phyloP scores from a whole-genome alignment of 306 rosid species.

The Morella rubra region DNA sequence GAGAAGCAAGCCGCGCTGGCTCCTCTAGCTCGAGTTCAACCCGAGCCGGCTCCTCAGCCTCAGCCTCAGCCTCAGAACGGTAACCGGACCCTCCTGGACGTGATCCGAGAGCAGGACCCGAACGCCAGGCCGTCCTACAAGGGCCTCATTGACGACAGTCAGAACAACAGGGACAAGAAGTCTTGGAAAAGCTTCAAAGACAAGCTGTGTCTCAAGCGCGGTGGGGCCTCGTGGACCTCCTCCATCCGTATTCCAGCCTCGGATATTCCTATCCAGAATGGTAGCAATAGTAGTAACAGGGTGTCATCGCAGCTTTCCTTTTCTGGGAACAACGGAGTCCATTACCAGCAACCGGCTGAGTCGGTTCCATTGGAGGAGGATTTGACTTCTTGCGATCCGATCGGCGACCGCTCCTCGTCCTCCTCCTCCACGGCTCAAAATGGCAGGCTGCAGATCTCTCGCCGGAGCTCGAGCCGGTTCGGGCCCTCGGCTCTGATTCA shows the following conservation, averaged over 20 bases:
- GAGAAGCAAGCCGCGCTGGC: slow-evolving; percentile 24
- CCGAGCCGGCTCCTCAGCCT: slow-evolving; percentile 1
- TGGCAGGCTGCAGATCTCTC: slow-evolving; percentile 8
- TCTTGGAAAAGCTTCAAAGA: slow-evolving; percentile 78
- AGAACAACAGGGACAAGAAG: slow-evolving; percentile 46
- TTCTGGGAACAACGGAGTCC: slow-evolving; percentile 22
- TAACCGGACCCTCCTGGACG: slow-evolving; percentile 60
- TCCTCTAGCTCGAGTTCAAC: background rate
- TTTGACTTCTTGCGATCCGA: slow-evolving; percentile 6
- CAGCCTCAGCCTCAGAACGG: slow-evolving; percentile 20
- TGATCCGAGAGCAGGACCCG: slow-evolving; percentile 60
- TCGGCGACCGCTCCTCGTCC: background rate
- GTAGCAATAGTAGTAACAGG: background rate
- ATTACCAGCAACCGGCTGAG: slow-evolving; percentile 10
- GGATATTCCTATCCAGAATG: slow-evolving; percentile 44
- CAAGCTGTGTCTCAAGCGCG: slow-evolving; percentile 60
- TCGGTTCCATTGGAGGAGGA: slow-evolving; percentile 15
- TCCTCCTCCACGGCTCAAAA: background rate
- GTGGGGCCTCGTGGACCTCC: slow-evolving; percentile 73
- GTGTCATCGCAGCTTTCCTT: background rate
- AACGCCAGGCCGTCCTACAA: slow-evolving; percentile 20
- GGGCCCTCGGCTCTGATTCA: background rate
- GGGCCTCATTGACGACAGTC: slow-evolving; percentile 27
- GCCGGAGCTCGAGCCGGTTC: slow-evolving; percentile 19
- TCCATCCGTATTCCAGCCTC: slow-evolving; percentile 58